Base-by-base conservation (phyloP, 2,329 filamentous ascomycete genomes). In the Nemania serpens region DNA sequence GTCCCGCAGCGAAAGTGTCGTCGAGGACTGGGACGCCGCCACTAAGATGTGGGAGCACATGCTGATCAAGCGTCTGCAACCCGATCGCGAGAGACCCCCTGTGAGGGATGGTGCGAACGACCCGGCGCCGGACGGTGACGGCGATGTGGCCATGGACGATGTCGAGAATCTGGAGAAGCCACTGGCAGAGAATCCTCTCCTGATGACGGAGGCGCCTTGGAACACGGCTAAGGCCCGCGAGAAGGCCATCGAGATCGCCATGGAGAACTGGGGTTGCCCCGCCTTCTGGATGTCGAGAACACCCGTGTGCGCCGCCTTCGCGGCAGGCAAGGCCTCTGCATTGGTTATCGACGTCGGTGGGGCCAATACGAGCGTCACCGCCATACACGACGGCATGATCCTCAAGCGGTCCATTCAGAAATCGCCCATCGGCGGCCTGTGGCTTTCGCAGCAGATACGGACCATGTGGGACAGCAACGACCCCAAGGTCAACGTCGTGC, bases 21-120 rank as follows among this genome's bases (percentile, higher is more conserved):
- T 99, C 49, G 91, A 97, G 75, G 93, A 99, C 76, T 99, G 95
- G 95, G 95, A 99, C 67, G 88, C 89, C 50, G 94, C 93, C 29
- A 85, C 91, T 62, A 89, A 89, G 75, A 79, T 98, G 58, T 99
- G 94, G 93, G 93, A 98, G 76, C 89, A 96, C 77, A 88, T 93
- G 71, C 90, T 99, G 65, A 91, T 93, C 61, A 93, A 91, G 69
- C 88, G 93, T 65, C 83, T 99, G 67, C 96, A 95, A 53, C 91
- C 91, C 59, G 82, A 88, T 56, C 88, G 87, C 69, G 86, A 87
- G 47, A 87, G 86, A 7, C 84, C 88, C 47, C 87, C 91, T 1
- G 81, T 85, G 18, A 89, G 88, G 73, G 95, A 96, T 73, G 90
- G 91, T 18, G 79, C 94, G 62, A 96, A 95, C 71, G 89, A 93